Base-by-base conservation (phyloP, 495 filamentous ascomycete species). In the Aspergillus affinis region DNA sequence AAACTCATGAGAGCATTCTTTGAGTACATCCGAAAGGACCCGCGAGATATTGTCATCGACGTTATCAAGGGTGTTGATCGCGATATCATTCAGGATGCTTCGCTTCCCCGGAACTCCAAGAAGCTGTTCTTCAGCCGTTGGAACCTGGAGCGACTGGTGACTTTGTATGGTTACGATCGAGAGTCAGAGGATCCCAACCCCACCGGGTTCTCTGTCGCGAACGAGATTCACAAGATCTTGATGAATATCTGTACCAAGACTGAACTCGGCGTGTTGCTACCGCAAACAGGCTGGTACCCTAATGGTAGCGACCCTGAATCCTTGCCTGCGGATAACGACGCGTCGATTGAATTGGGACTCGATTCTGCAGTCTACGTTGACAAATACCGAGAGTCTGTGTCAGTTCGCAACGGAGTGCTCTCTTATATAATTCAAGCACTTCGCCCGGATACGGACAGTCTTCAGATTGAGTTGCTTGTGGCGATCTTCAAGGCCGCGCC, bases 401-500 rank as follows among this genome's bases (percentile, higher is more conserved):
- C 88, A 12, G 83, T 96, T 2, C 82, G 87, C 26, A 97, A 96
- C 60, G 83, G 77, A 17, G 86, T 82, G 1, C 71, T 98, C 19
- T 86, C 88, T 3, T 82, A 87, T 26, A 90, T 98, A 60, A 80
- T 90, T 8, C 87, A 88, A 62, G 84, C 77, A n/a, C 81, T 99
- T 44, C 87, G 90, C 21, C 93, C 95, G 6, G 91, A 94, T 78
- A 84, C 89, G 47, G 91, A 86, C 72, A 82, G 78, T 57, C 81
- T 90, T 36, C 92, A 99, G 70, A 87, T 87, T 60, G 88, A 97
- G 63, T 77, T 99, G 5, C 71, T 96, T 2, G 75, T 92, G 2
- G 78, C 83, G 7, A 91, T 96, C 41, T 96, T 97, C 72, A 82
- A 83, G 66, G 82, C 83, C 17, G 88, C 88, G 2, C 93, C 94